Conservation (phyloP, 352 stramenopile species). For the Phytophthora agathidicida region DNA sequence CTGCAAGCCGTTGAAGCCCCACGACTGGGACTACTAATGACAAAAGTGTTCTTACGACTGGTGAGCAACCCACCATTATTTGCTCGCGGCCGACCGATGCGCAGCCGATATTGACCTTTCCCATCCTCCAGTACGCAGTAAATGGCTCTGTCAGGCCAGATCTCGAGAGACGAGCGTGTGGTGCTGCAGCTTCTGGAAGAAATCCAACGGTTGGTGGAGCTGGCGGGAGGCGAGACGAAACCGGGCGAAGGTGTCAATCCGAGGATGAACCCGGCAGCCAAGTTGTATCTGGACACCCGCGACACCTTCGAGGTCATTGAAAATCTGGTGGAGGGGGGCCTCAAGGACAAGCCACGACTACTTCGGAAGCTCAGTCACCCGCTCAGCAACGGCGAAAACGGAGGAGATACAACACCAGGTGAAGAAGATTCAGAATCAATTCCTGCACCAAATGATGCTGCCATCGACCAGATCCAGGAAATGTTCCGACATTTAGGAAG, state of each 20-base stretch:
- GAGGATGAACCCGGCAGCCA: constrained; percentile 61
- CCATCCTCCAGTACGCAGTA: constrained; percentile 1
- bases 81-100: constrained; percentile 15
- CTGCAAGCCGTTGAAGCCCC: constrained; percentile 4
- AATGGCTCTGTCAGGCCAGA: constrained; percentile 10
- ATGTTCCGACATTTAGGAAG: constrained; percentile 72
- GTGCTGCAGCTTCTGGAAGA: constrained; percentile 77
- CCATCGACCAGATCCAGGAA: constrained; percentile 70
- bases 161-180: constrained; percentile 54
- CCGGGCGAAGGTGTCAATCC: constrained; percentile 31
- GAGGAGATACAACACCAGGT: background rate
- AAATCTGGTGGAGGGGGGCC: constrained; percentile 51
- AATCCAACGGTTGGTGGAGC: constrained; percentile 53
- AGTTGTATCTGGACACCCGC: constrained; percentile 78
- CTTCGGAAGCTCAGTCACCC: constrained; percentile 63
- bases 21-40: background rate
- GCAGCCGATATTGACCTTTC: constrained; percentile 10
- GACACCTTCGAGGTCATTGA: constrained; percentile 78
- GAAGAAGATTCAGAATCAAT: background rate
- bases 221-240: constrained; percentile 22
- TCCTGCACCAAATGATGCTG: constrained; percentile 38
- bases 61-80: no score
- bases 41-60: no score
- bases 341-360: constrained; percentile 49
- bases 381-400: constrained; percentile 15